A percentile compares a stretch with the other conserved stretches of the same genome.
Conservation (phyloP, 805 yeast species). For the Candida ipomoeae region DNA sequence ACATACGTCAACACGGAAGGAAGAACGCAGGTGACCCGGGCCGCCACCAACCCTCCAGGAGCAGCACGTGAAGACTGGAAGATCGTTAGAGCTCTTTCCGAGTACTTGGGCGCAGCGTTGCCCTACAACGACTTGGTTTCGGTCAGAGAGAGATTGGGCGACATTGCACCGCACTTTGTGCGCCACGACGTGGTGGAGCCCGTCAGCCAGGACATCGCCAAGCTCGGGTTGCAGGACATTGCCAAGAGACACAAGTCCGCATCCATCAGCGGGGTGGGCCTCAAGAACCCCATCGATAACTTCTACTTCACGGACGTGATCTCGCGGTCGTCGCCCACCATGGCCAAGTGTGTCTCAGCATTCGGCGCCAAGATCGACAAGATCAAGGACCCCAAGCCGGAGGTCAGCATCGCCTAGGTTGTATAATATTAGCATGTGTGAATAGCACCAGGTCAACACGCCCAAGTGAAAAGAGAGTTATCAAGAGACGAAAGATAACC, state of each 20-base stretch:
- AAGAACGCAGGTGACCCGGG: conserved; percentile 78
- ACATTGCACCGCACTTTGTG: conserved; percentile 76
- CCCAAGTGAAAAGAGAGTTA: too few relatives aligned
- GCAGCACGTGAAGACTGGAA: conserved; percentile 92
- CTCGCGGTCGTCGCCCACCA: conserved; percentile 82
- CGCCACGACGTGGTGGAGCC: conserved; percentile 74
- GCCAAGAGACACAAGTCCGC: conserved; percentile 37
- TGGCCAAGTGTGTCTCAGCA: conserved; percentile 79
- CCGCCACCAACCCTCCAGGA: conserved; percentile 85
- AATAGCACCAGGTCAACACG: background rate
- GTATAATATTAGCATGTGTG: conserved; percentile 12
- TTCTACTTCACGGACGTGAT: conserved; percentile 86
- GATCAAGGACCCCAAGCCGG: conserved; percentile 45
- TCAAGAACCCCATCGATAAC: conserved; percentile 72
- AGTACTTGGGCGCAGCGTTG: conserved; percentile 63
- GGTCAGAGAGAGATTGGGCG: conserved; percentile 64
- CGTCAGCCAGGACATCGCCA: conserved; percentile 52
- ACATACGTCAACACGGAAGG: conserved; percentile 90
- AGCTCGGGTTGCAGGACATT: conserved; percentile 51
- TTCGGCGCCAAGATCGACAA: conserved; percentile 67
- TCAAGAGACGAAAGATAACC: too few relatives aligned
- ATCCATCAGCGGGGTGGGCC: conserved; percentile 35
- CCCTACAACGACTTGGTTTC: conserved; percentile 73
- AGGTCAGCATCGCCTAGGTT: conserved; percentile 25
- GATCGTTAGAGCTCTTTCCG: conserved; percentile 76